A percentile compares a stretch with the other conserved stretches of the same genome.
Evolutionary conservation across 805 yeast genomes (phyloP).

Genomic region (Ogataea henricii): DNA sequence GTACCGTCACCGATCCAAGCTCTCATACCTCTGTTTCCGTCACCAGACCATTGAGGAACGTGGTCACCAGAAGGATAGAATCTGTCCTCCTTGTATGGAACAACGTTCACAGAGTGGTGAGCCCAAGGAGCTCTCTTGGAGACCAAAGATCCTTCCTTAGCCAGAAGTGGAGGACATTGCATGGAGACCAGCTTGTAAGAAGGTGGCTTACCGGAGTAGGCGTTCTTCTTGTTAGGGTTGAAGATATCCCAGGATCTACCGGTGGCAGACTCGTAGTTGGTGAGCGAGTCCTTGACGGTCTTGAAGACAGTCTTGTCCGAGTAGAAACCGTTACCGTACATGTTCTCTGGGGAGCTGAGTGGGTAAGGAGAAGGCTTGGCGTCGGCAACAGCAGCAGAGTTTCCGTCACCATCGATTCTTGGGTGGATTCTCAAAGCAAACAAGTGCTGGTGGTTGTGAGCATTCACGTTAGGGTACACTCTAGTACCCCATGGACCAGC

Average conservation of each 20-base stretch:
- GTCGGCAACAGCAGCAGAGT: constrained; percentile 70
- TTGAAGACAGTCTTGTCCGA: constrained; percentile 66
- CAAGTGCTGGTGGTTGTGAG: constrained; percentile 86
- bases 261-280: constrained; percentile 60
- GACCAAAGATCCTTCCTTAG: constrained; percentile 72
- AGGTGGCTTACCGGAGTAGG: constrained; percentile 73
- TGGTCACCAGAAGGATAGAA: constrained; percentile 80
- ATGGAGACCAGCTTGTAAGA: constrained; percentile 77
- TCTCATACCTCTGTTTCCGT: constrained; percentile 64
- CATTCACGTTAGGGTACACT: constrained; percentile 79
- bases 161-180: constrained; percentile 72
- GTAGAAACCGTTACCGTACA: constrained; percentile 77
- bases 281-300: constrained; percentile 65
- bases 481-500: constrained; percentile 78
- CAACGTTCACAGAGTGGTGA: constrained; percentile 61
- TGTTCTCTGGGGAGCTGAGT: constrained; percentile 66
- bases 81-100: constrained; percentile 72
- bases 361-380: constrained; percentile 60
- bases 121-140: constrained; percentile 87
- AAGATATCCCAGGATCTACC: constrained; percentile 77
- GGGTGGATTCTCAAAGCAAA: constrained; percentile 79
- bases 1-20: constrained; percentile 67
- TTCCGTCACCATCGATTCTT: constrained; percentile 77
- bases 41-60: constrained; percentile 75
- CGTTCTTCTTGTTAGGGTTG: constrained; percentile 68